These are phyloP conservation scores for Amanita jacksonii DNA, from an alignment of 768 basidiomycete genomes.

Conservation along the genomic window DNA sequence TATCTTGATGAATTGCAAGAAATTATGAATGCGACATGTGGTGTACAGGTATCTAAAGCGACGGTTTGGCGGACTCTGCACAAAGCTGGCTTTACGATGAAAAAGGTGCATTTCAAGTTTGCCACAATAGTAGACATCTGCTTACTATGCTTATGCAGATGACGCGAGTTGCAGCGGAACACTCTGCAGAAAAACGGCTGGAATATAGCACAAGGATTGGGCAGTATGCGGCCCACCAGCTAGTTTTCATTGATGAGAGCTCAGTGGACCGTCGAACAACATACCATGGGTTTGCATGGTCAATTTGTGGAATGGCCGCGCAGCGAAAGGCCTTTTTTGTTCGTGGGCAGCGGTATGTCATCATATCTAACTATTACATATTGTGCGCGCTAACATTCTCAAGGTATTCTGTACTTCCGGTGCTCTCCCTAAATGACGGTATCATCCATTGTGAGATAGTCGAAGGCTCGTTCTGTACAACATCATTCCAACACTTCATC, in stretches of 20 bases:
- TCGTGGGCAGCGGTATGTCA: slow-evolving; percentile 16
- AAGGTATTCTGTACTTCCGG: slow-evolving; percentile 27
- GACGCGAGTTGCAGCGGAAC: slow-evolving; percentile 3
- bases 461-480: slow-evolving; percentile 19
- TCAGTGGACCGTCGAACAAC: slow-evolving; percentile 20
- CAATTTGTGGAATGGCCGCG: slow-evolving; percentile 14
- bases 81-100: slow-evolving; percentile 13
- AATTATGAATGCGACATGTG: slow-evolving; percentile 10
- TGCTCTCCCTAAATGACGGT: slow-evolving; percentile 23
- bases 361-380: too few species aligned
- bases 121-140: too few species aligned
- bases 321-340: slow-evolving; percentile 18
- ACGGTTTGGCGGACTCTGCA: slow-evolving; percentile 12
- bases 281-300: slow-evolving; percentile 18
- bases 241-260: slow-evolving; percentile 27
- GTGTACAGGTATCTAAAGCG: slow-evolving; percentile 8
- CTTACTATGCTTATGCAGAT: neutral
- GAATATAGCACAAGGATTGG: slow-evolving; percentile 4
- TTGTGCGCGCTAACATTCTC: neutral
- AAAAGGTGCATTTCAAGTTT: slow-evolving; percentile 14
- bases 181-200: slow-evolving; percentile 1
- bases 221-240: slow-evolving; percentile 16
- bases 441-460: slow-evolving; percentile 21
- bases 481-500: slow-evolving; percentile 23
- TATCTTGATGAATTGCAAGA: slow-evolving; percentile 16